Conservation (phyloP, 2,329 filamentous ascomycete genomes). For the Atkinsonella hypoxylon region DNA sequence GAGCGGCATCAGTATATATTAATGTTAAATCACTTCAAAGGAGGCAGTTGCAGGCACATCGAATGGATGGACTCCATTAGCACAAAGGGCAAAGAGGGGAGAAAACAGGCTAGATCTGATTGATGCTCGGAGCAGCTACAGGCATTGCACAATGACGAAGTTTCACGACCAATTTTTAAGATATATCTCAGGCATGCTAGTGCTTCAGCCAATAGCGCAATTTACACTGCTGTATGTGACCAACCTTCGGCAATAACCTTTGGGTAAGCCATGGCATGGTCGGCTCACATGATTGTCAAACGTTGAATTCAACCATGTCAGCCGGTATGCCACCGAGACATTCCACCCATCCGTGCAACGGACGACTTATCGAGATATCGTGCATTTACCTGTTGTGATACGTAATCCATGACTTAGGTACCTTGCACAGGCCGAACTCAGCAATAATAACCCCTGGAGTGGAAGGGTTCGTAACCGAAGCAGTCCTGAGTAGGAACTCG, state of each 20-base stretch:
- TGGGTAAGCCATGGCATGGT: neutral
- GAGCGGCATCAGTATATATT: conserved; percentile 1
- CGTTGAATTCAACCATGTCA: neutral
- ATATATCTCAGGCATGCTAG: too few relatives aligned
- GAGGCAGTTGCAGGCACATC: neutral
- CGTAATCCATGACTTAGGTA: too few relatives aligned
- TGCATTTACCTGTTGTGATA: neutral
- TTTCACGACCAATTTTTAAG: too few relatives aligned
- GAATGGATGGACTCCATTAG: neutral
- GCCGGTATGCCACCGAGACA: neutral
- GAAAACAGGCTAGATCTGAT: neutral
- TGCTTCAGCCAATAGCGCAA: neutral
- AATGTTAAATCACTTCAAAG: neutral
- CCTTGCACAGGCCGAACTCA: too few relatives aligned
- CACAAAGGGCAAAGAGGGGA: neutral
- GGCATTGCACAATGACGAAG: too few relatives aligned
- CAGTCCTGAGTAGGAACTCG: too few relatives aligned
- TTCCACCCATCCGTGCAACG: neutral
- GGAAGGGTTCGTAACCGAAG: too few relatives aligned
- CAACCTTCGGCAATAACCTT: neutral
- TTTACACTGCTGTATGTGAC: neutral
- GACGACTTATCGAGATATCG: neutral
- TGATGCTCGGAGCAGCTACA: too few relatives aligned
- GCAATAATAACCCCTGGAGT: too few relatives aligned
- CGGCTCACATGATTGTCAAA: neutral